Evolutionary conservation across 1,284 basidiomycete species (phyloP).

Genomic region (Ustilago xerochloae): DNA sequence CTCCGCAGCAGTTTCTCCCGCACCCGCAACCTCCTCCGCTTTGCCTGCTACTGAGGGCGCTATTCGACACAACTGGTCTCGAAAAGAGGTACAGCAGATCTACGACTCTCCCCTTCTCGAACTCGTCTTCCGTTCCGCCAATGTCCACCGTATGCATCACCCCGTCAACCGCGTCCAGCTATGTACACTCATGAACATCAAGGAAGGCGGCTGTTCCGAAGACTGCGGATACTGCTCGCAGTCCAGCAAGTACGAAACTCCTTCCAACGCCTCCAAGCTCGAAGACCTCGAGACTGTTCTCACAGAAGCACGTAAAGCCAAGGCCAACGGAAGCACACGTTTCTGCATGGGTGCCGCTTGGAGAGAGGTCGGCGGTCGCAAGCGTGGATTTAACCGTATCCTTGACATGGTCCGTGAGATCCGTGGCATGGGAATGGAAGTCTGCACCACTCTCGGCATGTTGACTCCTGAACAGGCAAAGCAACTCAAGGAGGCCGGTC

Average conservation of each 20-base stretch:
- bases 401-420: slow-evolving; percentile 84
- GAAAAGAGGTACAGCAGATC: slow-evolving; percentile 60
- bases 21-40: not conserved
- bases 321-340: slow-evolving; percentile 93
- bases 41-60: slow-evolving; percentile 21
- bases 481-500: slow-evolving; percentile 86
- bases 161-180: slow-evolving; percentile 91
- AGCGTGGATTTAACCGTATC: slow-evolving; percentile 93
- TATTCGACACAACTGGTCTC: slow-evolving; percentile 59
- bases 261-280: slow-evolving; percentile 86
- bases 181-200: slow-evolving; percentile 99
- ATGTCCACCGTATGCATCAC: slow-evolving; percentile 85
- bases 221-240: slow-evolving; percentile 99
- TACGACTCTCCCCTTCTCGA: slow-evolving; percentile 65
- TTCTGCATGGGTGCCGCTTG: slow-evolving; percentile 99
- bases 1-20: slow-evolving; percentile 2
- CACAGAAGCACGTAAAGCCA: slow-evolving; percentile 80
- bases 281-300: slow-evolving; percentile 93
- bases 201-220: slow-evolving; percentile 88
- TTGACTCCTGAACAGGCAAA: slow-evolving; percentile 89
- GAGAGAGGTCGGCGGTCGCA: slow-evolving; percentile 92
- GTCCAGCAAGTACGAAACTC: slow-evolving; percentile 88
- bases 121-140: slow-evolving; percentile 69
- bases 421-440: slow-evolving; percentile 73
- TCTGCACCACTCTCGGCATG: slow-evolving; percentile 98